A percentile compares a stretch with the other conserved stretches of the same genome.
Conservation (phyloP, 176 grass and related monocot genomes). For the Eremochloa ophiuroides region DNA sequence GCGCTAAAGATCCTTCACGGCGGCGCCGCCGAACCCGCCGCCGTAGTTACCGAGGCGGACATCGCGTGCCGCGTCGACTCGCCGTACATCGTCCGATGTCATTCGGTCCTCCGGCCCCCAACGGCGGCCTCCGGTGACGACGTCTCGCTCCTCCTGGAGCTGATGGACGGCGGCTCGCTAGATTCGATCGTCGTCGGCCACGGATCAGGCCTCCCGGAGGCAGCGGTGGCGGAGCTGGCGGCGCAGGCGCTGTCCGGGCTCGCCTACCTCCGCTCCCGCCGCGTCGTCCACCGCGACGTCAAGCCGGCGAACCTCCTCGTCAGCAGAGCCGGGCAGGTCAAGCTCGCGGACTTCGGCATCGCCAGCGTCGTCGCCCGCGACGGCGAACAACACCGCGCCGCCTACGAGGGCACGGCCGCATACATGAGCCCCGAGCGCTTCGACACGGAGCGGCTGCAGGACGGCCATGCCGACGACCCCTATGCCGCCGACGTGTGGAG, state of each 20-base stretch:
- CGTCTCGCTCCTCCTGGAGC: no score
- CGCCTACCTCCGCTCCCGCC: constrained; percentile 42
- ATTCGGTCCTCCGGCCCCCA: no score
- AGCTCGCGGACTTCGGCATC: constrained; percentile 60
- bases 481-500: no score
- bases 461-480: not conserved
- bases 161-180: no score
- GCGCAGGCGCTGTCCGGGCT: constrained; percentile 40
- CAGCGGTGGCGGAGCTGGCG: constrained; percentile 43
- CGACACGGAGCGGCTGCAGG: not conserved
- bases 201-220: constrained; percentile 25
- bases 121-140: no score
- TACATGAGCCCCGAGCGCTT: not conserved
- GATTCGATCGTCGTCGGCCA: no score
- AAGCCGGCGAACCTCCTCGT: constrained; percentile 46
- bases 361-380: constrained; percentile 32
- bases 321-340: constrained; percentile 26
- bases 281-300: constrained; percentile 44
- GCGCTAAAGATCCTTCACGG: no score
- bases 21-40: no score
- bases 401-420: not conserved
- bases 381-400: not conserved
- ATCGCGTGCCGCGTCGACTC: no score
- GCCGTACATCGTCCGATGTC: no score
- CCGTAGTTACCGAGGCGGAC: no score